A percentile compares a stretch with the other conserved stretches of the same genome.
phyloP scores from a whole-genome alignment of 495 filamentous ascomycete species.

The Tuber borchii region DNA sequence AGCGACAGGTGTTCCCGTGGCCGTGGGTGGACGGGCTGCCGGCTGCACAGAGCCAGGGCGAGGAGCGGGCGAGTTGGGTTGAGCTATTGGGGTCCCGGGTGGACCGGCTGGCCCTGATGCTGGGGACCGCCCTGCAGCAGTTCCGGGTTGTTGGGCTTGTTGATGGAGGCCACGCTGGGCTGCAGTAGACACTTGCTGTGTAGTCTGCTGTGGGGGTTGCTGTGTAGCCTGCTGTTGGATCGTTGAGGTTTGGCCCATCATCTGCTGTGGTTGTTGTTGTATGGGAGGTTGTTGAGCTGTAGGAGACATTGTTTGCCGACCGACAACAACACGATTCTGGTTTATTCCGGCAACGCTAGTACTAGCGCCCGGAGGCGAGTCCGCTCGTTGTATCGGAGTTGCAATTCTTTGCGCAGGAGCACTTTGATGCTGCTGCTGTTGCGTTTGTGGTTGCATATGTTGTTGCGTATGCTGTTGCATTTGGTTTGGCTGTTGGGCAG shows the following conservation, averaged over 20 bases:
- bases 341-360: conserved; percentile 26
- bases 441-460: conserved; percentile 31
- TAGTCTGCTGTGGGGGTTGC: conserved; percentile 1
- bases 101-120: conserved; percentile 8
- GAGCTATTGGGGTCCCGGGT: conserved; percentile 27
- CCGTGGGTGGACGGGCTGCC: conserved; percentile 25
- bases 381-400: conserved; percentile 37
- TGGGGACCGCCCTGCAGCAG: conserved; percentile 15
- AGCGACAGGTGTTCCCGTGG: conserved; percentile 32
- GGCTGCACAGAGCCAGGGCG: conserved; percentile 33
- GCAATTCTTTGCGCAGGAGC: conserved; percentile 32
- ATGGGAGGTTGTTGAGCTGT: conserved; percentile 46
- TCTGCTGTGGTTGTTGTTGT: conserved; percentile 43
- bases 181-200: conserved; percentile 6
- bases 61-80: conserved; percentile 37
- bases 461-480: conserved; percentile 29
- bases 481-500: conserved; percentile 21
- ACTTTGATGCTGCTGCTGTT: conserved; percentile 33
- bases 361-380: conserved; percentile 44
- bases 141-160: conserved; percentile 12
- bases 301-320: conserved; percentile 31
- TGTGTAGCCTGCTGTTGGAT: conserved; percentile 17
- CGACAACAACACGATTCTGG: conserved; percentile 1
- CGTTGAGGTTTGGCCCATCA: not conserved
- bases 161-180: conserved; percentile 14